Evolutionary conservation across 495 filamentous ascomycete species (phyloP), one percentile per base, ranked within the genome.

Genomic region (Penicillium pulvis): DNA sequence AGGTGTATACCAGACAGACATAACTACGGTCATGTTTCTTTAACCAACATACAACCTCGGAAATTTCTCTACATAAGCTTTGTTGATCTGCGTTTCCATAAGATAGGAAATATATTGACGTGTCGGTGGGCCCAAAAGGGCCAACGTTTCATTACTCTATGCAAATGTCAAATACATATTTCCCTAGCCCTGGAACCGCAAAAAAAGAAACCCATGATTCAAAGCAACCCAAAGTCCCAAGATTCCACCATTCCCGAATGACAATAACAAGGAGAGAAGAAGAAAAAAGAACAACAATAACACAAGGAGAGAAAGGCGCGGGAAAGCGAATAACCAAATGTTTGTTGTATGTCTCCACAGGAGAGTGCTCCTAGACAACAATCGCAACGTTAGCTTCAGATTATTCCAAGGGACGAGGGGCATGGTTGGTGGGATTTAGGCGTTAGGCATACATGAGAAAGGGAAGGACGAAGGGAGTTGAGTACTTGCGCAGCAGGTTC

Each of bases 71-170:
- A 36, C 10, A 12, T 36, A 4, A 11, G 14, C 33, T 36, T 36
- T 1, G 10, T 36, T 0, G 4, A 36, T 12, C 2, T 12, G 0
- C 10, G 9, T 9, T 36, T 14, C 7, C 20, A 17, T 19, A 11
- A 19, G 7, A 1, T 20, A 8, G 1, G 19, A 11, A 47, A 7
- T 6, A 2, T 0, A 26, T 52, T 6, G 8, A 36, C 6, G 19
- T 50, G 11, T 41, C 16, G n/a, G 23, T 9, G 50, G 54, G 39
- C 14, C 49, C 28, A 12, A 33, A 11, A 11, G n/a, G 33, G 16
- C 50, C 31, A 19, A 2, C 28, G 39, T 47, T 69, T 64, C 56
- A 69, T 67, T 69, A 69, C 51, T 69, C 64, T 67, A 69, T 69
- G 61, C 61, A 61, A 55, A 46, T 57, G 47, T 45, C 57, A 48